Percentiles rank a stretch among this genome's conserved stretches.
phyloP scores from a whole-genome alignment of 495 filamentous ascomycete genomes.

The Tuber indicum region DNA sequence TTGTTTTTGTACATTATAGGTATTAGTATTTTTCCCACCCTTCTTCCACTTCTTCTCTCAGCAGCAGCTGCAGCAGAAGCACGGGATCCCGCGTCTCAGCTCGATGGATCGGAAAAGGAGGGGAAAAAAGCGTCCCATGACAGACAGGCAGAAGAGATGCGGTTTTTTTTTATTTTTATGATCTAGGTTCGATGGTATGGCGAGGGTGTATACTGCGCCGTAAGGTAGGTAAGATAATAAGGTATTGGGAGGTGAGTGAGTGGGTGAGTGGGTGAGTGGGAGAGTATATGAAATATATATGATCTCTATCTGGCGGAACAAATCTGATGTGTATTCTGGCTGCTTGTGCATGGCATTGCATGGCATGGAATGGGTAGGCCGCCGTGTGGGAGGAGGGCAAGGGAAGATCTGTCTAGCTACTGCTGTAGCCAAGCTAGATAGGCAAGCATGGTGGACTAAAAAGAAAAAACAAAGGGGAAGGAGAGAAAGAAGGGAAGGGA shows the following conservation, averaged over 20 bases:
- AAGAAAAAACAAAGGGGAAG: not conserved
- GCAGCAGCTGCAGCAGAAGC: not conserved
- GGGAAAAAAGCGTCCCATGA: not conserved
- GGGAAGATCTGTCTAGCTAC: not conserved
- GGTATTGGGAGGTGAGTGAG: not conserved
- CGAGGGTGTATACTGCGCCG: not conserved
- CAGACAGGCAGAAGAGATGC: not conserved
- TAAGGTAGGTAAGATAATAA: not conserved
- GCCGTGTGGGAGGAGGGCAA: not conserved
- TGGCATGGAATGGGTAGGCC: not conserved
- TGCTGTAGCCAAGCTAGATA: not conserved
- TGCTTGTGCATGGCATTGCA: slow-evolving; percentile 1
- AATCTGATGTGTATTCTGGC: not conserved
- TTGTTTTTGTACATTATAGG: slow-evolving; percentile 34
- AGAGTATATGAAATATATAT: not conserved
- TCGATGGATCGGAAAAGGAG: not conserved
- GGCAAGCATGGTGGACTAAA: not conserved
- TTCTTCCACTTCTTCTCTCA: slow-evolving; percentile 14
- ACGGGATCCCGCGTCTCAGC: not conserved
- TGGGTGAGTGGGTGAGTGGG: not conserved
- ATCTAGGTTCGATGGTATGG: not conserved
- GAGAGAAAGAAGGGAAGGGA: not conserved
- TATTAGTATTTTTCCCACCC: slow-evolving; percentile 32
- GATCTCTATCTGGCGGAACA: slow-evolving; percentile 3
- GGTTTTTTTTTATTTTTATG: not conserved